Evolutionary conservation across 202 grass and related monocot genomes (phyloP).

Genomic region (Bolboschoenoplectus hybrid): DNA sequence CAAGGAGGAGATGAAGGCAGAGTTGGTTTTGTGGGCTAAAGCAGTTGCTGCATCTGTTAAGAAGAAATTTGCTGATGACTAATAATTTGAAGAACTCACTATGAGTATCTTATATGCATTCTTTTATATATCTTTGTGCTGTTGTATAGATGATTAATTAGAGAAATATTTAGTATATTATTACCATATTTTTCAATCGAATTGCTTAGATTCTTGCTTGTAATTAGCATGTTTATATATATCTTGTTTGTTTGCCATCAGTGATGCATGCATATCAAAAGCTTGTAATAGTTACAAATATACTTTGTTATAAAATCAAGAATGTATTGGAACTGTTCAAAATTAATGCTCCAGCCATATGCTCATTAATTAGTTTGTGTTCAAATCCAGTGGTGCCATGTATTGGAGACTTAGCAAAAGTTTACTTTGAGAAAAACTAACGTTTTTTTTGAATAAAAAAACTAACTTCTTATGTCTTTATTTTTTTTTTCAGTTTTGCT

Average conservation of each 20-base stretch:
- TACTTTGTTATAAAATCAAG: not conserved
- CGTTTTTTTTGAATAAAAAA: too few relatives aligned
- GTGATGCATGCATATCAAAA: not conserved
- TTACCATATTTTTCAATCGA: not conserved
- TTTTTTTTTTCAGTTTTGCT: too few relatives aligned
- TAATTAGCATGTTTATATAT: slow-evolving; percentile 3
- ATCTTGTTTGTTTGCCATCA: not conserved
- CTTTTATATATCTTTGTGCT: not conserved
- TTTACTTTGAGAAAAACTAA: too few relatives aligned
- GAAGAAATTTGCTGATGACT: slow-evolving; percentile 6
- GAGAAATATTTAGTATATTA: not conserved
- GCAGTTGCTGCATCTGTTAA: slow-evolving; percentile 38
- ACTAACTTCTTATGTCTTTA: too few relatives aligned
- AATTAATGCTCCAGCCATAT: too few relatives aligned
- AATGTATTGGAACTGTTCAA: too few relatives aligned
- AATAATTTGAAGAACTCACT: too few relatives aligned
- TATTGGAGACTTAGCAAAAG: too few relatives aligned
- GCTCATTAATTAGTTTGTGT: too few relatives aligned
- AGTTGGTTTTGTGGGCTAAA: slow-evolving; percentile 45
- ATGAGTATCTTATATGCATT: not conserved
- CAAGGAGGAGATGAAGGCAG: slow-evolving; percentile 22
- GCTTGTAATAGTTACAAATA: not conserved
- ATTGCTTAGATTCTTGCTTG: slow-evolving; percentile 2
- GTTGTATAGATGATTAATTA: not conserved
- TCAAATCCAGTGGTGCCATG: too few relatives aligned